Percentiles rank a stretch among this genome's conserved stretches.
Conservation (phyloP, 2,329 filamentous ascomycete genomes). For the Talaromyces sp. region DNA sequence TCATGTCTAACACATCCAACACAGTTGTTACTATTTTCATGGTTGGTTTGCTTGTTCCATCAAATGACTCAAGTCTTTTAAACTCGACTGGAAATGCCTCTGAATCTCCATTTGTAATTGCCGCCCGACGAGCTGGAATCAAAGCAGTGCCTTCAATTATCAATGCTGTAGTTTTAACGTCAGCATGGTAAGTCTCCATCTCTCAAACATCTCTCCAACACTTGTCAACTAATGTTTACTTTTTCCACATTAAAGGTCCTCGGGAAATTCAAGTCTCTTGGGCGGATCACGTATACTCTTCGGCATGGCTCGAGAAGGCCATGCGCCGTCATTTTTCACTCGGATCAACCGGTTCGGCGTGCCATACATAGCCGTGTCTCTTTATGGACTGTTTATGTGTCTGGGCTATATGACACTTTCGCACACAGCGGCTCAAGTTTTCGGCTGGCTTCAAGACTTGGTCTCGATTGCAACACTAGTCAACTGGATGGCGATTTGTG, state of each 20-base stretch:
- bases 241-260: conserved; percentile 39
- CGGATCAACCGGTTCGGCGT: conserved; percentile 57
- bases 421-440: conserved; percentile 54
- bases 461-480: conserved; percentile 64
- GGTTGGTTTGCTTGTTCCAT: conserved; percentile 56
- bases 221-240: conserved; percentile 31
- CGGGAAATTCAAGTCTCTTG: conserved; percentile 72
- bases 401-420: conserved; percentile 64
- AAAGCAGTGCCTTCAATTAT: conserved; percentile 62
- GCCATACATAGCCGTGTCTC: conserved; percentile 55
- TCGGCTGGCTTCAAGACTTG: conserved; percentile 69
- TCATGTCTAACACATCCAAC: neutral
- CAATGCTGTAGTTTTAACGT: conserved; percentile 74
- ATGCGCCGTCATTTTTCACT: conserved; percentile 58
- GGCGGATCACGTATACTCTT: conserved; percentile 64
- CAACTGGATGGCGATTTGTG: conserved; percentile 50
- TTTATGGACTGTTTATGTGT: conserved; percentile 54
- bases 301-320: conserved; percentile 58
- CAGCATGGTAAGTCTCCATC: conserved; percentile 50
- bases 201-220: conserved; percentile 42
- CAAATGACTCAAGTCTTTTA: conserved; percentile 43
- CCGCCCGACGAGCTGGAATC: conserved; percentile 53
- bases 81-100: conserved; percentile 44
- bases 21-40: conserved; percentile 49
- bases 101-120: conserved; percentile 42